Conservation (phyloP, 306 rosid genomes). For the Mucuna pruriens region DNA sequence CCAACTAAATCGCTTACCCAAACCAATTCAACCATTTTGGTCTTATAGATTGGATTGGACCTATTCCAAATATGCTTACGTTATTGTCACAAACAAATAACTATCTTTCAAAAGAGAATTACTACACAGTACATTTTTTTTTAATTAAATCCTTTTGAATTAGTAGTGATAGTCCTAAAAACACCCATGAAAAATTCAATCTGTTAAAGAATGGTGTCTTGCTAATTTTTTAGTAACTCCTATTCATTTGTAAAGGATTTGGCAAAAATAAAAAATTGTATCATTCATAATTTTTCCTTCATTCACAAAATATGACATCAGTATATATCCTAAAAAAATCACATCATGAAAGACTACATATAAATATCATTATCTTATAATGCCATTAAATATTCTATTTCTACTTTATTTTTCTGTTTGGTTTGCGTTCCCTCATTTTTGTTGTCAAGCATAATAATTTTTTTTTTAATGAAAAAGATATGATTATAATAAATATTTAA, state of each 20-base stretch:
- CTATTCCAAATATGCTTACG: neutral
- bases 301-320: neutral
- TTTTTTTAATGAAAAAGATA: neutral
- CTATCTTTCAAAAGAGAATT: neutral
- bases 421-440: neutral
- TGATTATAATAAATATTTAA: neutral
- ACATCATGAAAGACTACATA: neutral
- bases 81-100: neutral
- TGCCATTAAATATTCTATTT: neutral
- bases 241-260: neutral
- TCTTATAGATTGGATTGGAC: neutral
- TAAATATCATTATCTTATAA: neutral
- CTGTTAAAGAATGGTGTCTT: neutral
- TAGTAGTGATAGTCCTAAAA: neutral
- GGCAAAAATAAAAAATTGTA: neutral
- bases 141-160: neutral
- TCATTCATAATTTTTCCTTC: neutral
- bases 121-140: neutral
- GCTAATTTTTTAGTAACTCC: neutral
- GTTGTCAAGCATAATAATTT: neutral
- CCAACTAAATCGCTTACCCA: neutral
- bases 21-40: neutral
- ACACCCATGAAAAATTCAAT: neutral
- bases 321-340: neutral
- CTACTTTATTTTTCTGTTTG: neutral